Conservation (phyloP, 805 yeast genomes). For the Kazachstania martiniae region DNA sequence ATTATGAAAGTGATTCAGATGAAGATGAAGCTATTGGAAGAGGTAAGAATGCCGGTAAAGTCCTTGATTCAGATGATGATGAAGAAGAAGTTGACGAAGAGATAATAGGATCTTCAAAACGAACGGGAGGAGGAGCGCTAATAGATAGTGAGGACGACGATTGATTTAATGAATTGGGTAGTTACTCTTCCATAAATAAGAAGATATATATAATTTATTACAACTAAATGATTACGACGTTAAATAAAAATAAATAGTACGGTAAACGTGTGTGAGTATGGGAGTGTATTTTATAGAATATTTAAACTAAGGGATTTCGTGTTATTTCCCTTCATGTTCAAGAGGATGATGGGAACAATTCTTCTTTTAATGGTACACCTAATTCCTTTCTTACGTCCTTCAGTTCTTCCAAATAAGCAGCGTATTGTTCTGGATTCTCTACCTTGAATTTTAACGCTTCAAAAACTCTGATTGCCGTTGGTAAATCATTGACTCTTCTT, state of each 20-base stretch:
- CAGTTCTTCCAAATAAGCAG: constrained; percentile 91
- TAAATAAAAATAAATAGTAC: constrained; percentile 2
- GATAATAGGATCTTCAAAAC: constrained; percentile 7
- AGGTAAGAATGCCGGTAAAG: constrained; percentile 2
- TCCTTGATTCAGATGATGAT: constrained; percentile 6
- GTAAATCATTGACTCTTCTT: constrained; percentile 97
- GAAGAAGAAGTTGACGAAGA: constrained; percentile 8
- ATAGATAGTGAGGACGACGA: constrained; percentile 18
- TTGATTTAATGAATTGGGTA: background rate
- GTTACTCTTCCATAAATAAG: constrained; percentile 1
- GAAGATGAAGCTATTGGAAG: constrained; percentile 9
- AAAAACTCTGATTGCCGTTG: constrained; percentile 96
- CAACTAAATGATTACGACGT: too few species aligned
- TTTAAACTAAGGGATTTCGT: background rate
- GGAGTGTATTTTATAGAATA: background rate
- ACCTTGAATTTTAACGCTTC: constrained; percentile 96
- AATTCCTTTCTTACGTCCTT: constrained; percentile 84
- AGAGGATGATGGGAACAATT: constrained; percentile 40
- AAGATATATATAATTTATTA: constrained; percentile 4
- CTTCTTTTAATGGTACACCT: constrained; percentile 90
- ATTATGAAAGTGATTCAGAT: constrained; percentile 29
- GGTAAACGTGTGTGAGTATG: background rate
- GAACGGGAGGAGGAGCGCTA: constrained; percentile 11
- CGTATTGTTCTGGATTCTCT: constrained; percentile 86
- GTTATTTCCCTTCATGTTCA: background rate